Percentiles rank a stretch among this genome's conserved stretches.
phyloP scores from a whole-genome alignment of 495 filamentous ascomycete species.

The Tuber microsphaerosporum region DNA sequence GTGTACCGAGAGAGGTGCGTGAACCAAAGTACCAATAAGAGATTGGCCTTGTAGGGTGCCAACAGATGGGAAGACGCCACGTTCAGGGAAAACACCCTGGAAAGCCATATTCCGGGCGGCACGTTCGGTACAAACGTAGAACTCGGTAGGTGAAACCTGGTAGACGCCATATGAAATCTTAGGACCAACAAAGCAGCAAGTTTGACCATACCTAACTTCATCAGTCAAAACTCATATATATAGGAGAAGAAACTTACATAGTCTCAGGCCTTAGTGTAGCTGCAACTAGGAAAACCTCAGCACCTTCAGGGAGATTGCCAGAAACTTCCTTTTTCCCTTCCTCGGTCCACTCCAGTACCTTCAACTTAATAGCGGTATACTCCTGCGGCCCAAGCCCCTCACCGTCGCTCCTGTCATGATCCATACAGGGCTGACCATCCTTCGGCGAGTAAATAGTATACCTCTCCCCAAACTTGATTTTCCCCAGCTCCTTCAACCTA shows the following conservation, averaged over 20 bases:
- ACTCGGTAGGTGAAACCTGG: conserved; percentile 74
- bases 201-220: conserved; percentile 67
- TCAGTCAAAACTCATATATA: conserved; percentile 2
- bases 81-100: conserved; percentile 73
- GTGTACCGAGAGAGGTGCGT: conserved; percentile 86
- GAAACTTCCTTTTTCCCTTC: conserved; percentile 59
- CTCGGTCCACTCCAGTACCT: conserved; percentile 78
- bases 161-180: conserved; percentile 86
- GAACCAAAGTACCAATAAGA: conserved; percentile 74
- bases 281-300: conserved; percentile 80
- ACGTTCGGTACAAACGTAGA: conserved; percentile 74
- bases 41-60: conserved; percentile 66
- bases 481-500: conserved; percentile 75
- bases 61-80: conserved; percentile 67
- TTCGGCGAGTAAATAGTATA: conserved; percentile 96
- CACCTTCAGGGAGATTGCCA: conserved; percentile 70
- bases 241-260: conserved; percentile 49
- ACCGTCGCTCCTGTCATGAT: conserved; percentile 86
- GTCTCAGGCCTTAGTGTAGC: conserved; percentile 93
- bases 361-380: conserved; percentile 85
- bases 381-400: conserved; percentile 87
- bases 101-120: conserved; percentile 94
- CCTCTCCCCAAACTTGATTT: conserved; percentile 88
- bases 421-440: conserved; percentile 95
- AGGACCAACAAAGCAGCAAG: conserved; percentile 89